These are phyloP conservation scores for Juncus inflexus DNA, from an alignment of 176 grass and related monocot genomes.

Conservation along the genomic window DNA sequence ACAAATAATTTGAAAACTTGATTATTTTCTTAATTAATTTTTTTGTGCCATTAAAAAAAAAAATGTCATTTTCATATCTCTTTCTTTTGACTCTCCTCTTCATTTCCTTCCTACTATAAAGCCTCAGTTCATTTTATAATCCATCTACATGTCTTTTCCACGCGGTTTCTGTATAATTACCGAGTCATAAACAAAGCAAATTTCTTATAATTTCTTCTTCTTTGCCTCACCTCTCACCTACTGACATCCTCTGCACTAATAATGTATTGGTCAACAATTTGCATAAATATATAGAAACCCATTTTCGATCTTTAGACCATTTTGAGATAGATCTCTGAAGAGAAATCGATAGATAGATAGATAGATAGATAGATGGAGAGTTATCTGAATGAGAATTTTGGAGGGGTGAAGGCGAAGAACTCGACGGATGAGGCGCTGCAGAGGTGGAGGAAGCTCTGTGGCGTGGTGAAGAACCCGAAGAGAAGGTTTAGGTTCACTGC, in stretches of 20 bases:
- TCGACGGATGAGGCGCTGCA: constrained; percentile 80
- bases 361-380: constrained; percentile 50
- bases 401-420: constrained; percentile 69
- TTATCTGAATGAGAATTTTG: constrained; percentile 85
- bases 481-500: constrained; percentile 89
- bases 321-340: not conserved
- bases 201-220: not conserved
- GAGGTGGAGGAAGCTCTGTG: constrained; percentile 73
- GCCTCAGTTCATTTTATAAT: too few relatives aligned
- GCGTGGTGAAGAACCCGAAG: constrained; percentile 97
- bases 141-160: not conserved
- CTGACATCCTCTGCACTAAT: constrained; percentile 12
- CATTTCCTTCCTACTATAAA: too few relatives aligned
- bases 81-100: too few relatives aligned
- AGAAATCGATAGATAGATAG: too few relatives aligned
- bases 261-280: not conserved
- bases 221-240: not conserved
- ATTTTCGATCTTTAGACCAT: not conserved
- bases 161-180: not conserved
- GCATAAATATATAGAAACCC: not conserved
- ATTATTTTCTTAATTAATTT: too few relatives aligned
- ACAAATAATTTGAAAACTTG: too few relatives aligned
- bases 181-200: not conserved
- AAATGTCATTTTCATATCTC: too few relatives aligned
- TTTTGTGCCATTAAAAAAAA: too few relatives aligned